phyloP scores from a whole-genome alignment of 2,329 filamentous ascomycete genomes.

The Ophiostoma himal-ulmi region DNA sequence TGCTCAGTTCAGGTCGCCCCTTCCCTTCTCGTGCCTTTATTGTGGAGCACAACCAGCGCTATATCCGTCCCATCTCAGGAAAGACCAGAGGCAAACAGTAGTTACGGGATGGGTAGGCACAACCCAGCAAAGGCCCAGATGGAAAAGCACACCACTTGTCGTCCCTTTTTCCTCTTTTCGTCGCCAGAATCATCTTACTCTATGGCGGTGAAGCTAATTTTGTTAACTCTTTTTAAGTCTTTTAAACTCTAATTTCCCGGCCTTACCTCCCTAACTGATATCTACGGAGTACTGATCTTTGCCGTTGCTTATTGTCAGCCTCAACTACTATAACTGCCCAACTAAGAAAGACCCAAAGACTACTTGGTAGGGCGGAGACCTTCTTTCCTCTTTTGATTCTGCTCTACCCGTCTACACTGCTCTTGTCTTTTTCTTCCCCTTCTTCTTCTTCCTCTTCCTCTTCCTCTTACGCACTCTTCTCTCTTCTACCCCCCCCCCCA shows the following conservation, averaged over 20 bases:
- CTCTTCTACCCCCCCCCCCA: background rate
- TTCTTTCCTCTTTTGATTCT: conserved; percentile 11
- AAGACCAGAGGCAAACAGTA: background rate
- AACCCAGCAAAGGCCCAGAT: background rate
- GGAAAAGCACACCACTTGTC: conserved; percentile 7
- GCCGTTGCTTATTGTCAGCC: conserved; percentile 14
- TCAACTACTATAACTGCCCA: conserved; percentile 1
- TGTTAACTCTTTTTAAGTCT: background rate
- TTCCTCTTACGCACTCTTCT: background rate
- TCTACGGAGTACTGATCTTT: background rate
- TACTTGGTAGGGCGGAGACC: conserved; percentile 6
- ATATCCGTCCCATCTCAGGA: background rate
- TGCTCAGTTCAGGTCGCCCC: conserved; percentile 4
- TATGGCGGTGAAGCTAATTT: conserved; percentile 8
- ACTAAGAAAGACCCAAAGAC: background rate
- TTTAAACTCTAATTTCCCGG: conserved; percentile 12
- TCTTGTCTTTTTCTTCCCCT: background rate
- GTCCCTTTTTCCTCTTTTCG: background rate
- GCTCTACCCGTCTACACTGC: background rate
- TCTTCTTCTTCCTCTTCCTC: no score
- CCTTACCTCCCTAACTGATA: background rate
- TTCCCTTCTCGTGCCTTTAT: conserved; percentile 9
- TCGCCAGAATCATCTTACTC: conserved; percentile 6
- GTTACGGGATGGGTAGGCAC: background rate
- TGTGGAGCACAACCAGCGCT: background rate